Evolutionary conservation across 2,329 filamentous ascomycete species (phyloP).

Genomic region (Neopestalotiopsis sp.): DNA sequence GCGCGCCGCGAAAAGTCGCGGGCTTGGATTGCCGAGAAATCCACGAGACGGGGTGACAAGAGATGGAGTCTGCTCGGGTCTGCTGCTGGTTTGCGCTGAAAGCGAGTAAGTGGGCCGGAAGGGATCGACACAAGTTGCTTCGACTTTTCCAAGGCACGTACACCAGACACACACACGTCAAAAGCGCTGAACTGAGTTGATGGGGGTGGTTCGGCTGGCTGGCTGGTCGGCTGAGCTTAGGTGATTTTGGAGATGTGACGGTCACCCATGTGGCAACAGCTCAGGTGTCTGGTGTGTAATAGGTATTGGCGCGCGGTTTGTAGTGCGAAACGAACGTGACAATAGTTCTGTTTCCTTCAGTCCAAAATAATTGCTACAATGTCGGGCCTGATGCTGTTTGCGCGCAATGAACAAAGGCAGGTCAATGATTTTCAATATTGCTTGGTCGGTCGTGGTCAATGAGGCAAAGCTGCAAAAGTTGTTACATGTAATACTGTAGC

Average conservation of each 20-base stretch:
- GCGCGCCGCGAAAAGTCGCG: neutral
- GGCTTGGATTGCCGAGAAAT: conserved; percentile 12
- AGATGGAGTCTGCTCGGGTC: neutral
- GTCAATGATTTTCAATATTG: neutral
- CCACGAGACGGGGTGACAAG: conserved; percentile 1
- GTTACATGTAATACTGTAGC: neutral
- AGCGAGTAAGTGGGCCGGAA: neutral
- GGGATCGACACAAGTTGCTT: neutral
- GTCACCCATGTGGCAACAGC: neutral
- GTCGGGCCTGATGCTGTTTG: neutral
- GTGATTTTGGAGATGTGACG: neutral
- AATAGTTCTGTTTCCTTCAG: no score
- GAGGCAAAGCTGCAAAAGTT: neutral
- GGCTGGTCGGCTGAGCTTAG: neutral
- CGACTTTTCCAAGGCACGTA: neutral
- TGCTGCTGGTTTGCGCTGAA: neutral
- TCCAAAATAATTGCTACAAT: neutral
- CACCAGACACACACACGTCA: neutral
- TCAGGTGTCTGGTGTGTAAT: no score
- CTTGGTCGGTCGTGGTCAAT: neutral
- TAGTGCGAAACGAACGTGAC: neutral
- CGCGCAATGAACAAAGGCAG: neutral
- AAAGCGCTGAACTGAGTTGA: neutral
- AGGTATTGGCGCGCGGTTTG: neutral
- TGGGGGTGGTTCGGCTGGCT: neutral